phyloP scores from a whole-genome alignment of 331 rosid species.

The Malus hybrid region DNA sequence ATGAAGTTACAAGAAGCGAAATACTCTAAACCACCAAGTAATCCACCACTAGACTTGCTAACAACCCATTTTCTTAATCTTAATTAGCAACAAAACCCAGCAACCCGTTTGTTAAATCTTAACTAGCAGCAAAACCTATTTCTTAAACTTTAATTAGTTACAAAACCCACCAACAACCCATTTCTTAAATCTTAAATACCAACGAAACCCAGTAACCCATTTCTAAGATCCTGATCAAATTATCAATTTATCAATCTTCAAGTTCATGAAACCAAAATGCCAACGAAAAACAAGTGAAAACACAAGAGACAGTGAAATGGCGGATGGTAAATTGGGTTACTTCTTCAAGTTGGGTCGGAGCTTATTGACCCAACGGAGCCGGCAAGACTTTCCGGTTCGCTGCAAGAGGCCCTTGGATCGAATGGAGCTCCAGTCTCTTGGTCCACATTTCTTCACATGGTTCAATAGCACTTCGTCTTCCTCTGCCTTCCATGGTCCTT shows the following conservation, averaged over 20 bases:
- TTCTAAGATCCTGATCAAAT: background rate
- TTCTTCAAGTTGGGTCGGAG: conserved; percentile 79
- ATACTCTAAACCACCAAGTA: no score
- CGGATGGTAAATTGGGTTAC: conserved; percentile 13
- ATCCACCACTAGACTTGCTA: no score
- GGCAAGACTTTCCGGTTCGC: conserved; percentile 80
- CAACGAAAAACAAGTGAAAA: background rate
- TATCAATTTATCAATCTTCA: background rate
- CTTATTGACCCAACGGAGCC: conserved; percentile 97
- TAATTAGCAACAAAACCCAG: background rate
- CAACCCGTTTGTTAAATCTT: background rate
- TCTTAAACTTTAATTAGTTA: background rate
- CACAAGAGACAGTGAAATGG: background rate
- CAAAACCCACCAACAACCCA: background rate
- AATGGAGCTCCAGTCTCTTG: conserved; percentile 96
- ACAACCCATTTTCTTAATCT: background rate
- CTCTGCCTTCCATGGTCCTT: conserved; percentile 85
- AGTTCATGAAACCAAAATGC: background rate
- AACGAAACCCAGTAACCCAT: background rate
- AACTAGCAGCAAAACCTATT: background rate
- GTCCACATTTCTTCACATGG: conserved; percentile 68
- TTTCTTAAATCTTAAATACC: background rate
- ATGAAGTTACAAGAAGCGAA: no score
- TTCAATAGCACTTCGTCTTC: conserved; percentile 61
- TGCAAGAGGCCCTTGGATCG: conserved; percentile 90